Base-by-base conservation (phyloP, 371 early-diverging fungal genomes). In the Mucor mucedo region DNA sequence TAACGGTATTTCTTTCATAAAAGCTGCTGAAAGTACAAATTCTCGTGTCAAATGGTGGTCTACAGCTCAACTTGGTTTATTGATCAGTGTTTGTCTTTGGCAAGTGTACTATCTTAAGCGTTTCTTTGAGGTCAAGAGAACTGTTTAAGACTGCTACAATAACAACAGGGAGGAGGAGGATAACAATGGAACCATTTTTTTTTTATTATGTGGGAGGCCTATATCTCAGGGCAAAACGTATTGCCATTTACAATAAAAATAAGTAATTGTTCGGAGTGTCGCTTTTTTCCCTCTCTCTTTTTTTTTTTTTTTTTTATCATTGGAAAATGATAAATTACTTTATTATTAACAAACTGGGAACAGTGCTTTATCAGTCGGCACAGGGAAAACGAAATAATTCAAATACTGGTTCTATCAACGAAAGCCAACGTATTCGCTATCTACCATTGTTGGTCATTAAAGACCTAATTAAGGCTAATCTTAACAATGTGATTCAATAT, bases 1-100 rank as follows among this genome's bases (percentile, higher is more conserved):
- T 35, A 21, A 21, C 21, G 21, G 21, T 21, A 21, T 21, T 21
- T 21, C 21, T 21, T 21, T 21, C 21, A 16, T n/a, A 30, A 42
- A 71, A 91, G 91, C 92, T 69, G 89, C 89, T 60, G 89, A 91
- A 69, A 85, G 85, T 72, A 90, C 90, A 16, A 89, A 91, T 69
- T 65, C 83, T 39, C 86, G 92, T 59, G 91, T 91, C 13, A 84
- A 88, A 61, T 89, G 89, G 87, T 91, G 92, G 92, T 89, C 91
- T 33, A 68, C 91, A 16, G 81, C 83, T 56, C 89, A 92, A 72
- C 68, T 84, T 32, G 76, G 69, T 30, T 71, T 91, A 58, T 72
- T 92, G 55, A 67, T 85, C 39, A 80, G 74, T 48, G 91, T 89
- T 58, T 87, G 88, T 63, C 68, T 81, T 49, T 89, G 85, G 84